A percentile compares a stretch with the other conserved stretches of the same genome.
Evolutionary conservation across 1,284 basidiomycete species (phyloP).

Genomic region (Mixia osmundae): DNA sequence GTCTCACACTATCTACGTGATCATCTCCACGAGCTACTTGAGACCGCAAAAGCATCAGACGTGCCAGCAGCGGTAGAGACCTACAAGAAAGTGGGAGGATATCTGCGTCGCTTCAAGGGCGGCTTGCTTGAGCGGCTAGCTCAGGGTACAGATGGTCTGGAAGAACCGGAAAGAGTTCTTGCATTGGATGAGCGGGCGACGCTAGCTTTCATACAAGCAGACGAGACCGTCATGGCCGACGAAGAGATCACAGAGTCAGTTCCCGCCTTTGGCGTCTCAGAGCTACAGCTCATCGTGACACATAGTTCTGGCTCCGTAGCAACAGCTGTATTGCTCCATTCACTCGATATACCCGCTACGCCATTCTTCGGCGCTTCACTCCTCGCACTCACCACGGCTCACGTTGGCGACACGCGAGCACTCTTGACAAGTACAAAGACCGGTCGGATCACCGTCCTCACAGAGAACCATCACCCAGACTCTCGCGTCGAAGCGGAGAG

Average conservation of each 20-base stretch:
- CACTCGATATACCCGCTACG: conserved; percentile 44
- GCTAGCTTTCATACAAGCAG: conserved; percentile 3
- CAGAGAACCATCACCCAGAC: conserved; percentile 74
- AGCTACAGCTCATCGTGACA: not conserved
- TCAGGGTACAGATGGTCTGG: too few species aligned
- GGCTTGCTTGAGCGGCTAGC: conserved; percentile 2
- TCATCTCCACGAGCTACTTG: conserved; percentile 5
- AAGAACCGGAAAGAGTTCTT: too few species aligned
- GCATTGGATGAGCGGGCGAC: conserved; percentile 1
- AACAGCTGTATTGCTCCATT: conserved; percentile 67
- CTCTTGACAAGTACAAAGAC: conserved; percentile 50
- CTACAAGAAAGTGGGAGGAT: conserved; percentile 8
- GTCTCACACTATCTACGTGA: conserved; percentile 7
- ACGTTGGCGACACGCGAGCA: conserved; percentile 68
- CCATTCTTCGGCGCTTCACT: conserved; percentile 53
- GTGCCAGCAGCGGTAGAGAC: conserved; percentile 1
- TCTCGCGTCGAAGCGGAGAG: conserved; percentile 60
- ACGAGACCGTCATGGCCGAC: conserved; percentile 5
- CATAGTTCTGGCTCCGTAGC: conserved; percentile 51
- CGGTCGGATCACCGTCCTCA: conserved; percentile 52
- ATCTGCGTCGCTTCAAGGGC: conserved; percentile 8
- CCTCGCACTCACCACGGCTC: conserved; percentile 39
- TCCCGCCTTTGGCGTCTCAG: not conserved
- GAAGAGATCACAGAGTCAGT: not conserved
- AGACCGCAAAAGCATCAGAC: not conserved